These are phyloP conservation scores for Batkoa obscura DNA, from an alignment of 371 early-diverging fungal genomes.

Conservation along the genomic window DNA sequence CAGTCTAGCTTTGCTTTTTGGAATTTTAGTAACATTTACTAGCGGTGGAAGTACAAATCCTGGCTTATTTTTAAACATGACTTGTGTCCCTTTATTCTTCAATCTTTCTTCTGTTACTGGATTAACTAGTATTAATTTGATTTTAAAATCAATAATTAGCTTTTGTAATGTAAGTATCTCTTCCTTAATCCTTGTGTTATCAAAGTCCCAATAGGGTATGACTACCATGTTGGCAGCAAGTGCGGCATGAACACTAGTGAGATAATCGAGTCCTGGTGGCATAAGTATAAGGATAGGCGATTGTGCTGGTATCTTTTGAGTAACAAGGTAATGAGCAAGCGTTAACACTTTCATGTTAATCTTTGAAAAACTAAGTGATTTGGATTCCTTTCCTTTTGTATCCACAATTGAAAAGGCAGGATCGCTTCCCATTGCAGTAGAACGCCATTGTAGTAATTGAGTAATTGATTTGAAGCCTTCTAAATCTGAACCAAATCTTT, in stretches of 20 bases:
- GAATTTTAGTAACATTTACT: constrained; percentile 3
- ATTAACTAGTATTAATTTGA: constrained; percentile 36
- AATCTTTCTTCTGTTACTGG: constrained; percentile 39
- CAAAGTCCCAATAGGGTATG: constrained; percentile 48
- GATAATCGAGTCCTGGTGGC: constrained; percentile 49
- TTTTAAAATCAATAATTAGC: constrained; percentile 32
- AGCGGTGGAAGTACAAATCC: constrained; percentile 10
- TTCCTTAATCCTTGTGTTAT: constrained; percentile 40
- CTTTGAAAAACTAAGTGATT: constrained; percentile 45
- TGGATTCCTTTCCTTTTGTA: constrained; percentile 27
- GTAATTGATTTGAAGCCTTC: constrained; percentile 35
- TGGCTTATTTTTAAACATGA: constrained; percentile 8
- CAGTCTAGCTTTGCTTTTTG: neutral
- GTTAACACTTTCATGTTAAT: constrained; percentile 42
- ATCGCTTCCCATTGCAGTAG: constrained; percentile 39
- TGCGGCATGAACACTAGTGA: constrained; percentile 58
- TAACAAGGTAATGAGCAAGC: constrained; percentile 33
- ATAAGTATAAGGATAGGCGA: constrained; percentile 43
- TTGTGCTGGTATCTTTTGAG: constrained; percentile 29
- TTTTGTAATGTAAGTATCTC: constrained; percentile 38
- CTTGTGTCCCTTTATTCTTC: constrained; percentile 24
- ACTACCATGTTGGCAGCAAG: constrained; percentile 52
- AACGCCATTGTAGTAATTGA: constrained; percentile 51
- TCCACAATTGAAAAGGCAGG: constrained; percentile 40
- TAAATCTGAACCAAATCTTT: constrained; percentile 45